Base-by-base conservation (phyloP, 129 eudicot species). In the Tagetes erecta region DNA sequence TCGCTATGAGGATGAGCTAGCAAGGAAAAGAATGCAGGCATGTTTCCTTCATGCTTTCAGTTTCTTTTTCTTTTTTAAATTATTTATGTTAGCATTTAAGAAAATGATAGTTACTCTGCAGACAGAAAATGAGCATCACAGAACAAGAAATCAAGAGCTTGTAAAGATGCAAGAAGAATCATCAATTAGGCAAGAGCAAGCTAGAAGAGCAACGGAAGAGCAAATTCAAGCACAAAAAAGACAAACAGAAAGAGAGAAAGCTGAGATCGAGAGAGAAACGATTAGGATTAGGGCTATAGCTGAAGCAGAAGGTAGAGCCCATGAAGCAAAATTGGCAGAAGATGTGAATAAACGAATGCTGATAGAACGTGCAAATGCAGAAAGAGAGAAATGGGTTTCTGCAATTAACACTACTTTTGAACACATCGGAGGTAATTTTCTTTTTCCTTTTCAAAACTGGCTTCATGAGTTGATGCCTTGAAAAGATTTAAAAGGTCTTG, bases 121-220 rank as follows among this genome's bases (percentile, higher is more conserved):
- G 99, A 89, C 95, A n/a, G 99, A 95, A 85, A 87, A 91, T 82
- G 99, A 95, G 27, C 91, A 84, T 49, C 97, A 91, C 27, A 85
- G 99, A 75, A 73, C 96, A 52, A 91, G 99, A 75, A 95, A 95
- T 80, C 92, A 95, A 76, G 99, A 95, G 77, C 96, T 95, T 72
- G 99, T 95, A 5, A 88, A 87, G 83, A 84, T 95, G 90, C 99
- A 95, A 84, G 99, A 95, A 78, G 97, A 95, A 78, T 91, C 97
- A 33, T 76, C 96, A n/a, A 83, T 86, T 77, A 91, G 95, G 81
- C 96, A 76, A 71, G 97, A 95, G 78, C 86, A 87, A 75, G 88
- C 94, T 3, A 85, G 97, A 76, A 87, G 96, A 80, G 97, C 96
- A 69, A 95, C 99, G 8, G 99, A 95, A 72, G 96, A 95, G 81